Percentiles rank a stretch among this genome's conserved stretches.
phyloP scores from a whole-genome alignment of 768 basidiomycete species.

The Thelephora ganbajun region DNA sequence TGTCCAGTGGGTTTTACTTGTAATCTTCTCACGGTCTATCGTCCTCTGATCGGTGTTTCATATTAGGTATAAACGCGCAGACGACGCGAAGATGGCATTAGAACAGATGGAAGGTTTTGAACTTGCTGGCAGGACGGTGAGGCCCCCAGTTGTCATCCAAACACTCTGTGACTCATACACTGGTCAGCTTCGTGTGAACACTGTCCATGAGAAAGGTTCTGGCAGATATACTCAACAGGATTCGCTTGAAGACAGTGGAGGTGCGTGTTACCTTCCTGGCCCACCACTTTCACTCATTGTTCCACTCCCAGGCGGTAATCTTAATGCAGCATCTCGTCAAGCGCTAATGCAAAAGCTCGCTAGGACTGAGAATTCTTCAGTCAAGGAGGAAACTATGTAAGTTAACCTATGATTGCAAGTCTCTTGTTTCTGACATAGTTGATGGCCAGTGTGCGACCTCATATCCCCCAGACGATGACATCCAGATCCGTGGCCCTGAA shows the following conservation, averaged over 20 bases:
- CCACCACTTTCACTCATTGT: background rate
- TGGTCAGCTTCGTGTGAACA: constrained; percentile 70
- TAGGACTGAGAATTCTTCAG: constrained; percentile 63
- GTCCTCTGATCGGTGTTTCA: background rate
- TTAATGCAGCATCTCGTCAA: constrained; percentile 96
- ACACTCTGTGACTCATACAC: constrained; percentile 3
- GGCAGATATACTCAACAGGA: constrained; percentile 64
- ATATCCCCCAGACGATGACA: constrained; percentile 73
- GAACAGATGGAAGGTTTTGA: constrained; percentile 99
- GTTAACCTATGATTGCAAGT: constrained; percentile 11
- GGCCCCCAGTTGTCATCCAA: constrained; percentile 13
- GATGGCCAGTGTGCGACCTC: constrained; percentile 47
- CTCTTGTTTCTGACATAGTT: constrained; percentile 2
- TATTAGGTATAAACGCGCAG: constrained; percentile 73
- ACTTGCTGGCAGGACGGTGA: constrained; percentile 83
- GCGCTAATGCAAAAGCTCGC: constrained; percentile 99
- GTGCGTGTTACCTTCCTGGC: constrained; percentile 26
- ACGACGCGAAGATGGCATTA: constrained; percentile 92
- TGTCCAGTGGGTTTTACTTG: constrained; percentile 57
- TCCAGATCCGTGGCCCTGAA: constrained; percentile 82
- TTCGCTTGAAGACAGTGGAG: constrained; percentile 80
- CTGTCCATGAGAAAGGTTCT: constrained; percentile 83
- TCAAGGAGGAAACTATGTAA: constrained; percentile 48
- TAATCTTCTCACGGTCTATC: background rate
- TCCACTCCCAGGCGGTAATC: constrained; percentile 67